Evolutionary conservation across 164 flowering plant species (phyloP).

Genomic region (Piper betle): DNA sequence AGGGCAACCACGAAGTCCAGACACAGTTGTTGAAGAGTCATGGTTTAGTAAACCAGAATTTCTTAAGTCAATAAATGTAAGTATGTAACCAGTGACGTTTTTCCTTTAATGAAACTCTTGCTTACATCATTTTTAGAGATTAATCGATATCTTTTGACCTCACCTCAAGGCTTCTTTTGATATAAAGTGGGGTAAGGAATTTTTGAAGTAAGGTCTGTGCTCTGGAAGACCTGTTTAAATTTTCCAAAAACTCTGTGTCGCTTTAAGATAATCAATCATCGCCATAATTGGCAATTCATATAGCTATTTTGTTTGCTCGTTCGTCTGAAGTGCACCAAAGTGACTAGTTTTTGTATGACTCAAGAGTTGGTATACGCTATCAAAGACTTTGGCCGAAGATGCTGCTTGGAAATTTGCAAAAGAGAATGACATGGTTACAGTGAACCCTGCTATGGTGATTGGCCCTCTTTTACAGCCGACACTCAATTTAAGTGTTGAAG

Average conservation of each 20-base stretch:
- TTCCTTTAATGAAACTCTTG: no score
- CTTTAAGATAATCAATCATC: no score
- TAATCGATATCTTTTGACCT: neutral
- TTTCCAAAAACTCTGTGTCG: no score
- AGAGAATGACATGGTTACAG: conserved; percentile 35
- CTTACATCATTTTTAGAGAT: no score
- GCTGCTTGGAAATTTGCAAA: conserved; percentile 47
- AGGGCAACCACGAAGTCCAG: conserved; percentile 26
- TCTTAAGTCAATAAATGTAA: conserved; percentile 18
- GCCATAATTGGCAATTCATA: no score
- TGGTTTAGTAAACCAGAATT: conserved; percentile 43
- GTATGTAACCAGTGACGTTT: neutral
- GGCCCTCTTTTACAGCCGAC: conserved; percentile 45
- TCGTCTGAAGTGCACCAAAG: no score
- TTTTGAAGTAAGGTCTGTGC: no score
- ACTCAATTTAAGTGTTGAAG: conserved; percentile 31
- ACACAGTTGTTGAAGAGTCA: conserved; percentile 48
- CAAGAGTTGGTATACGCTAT: conserved; percentile 38
- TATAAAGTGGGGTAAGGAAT: no score
- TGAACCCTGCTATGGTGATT: conserved; percentile 42
- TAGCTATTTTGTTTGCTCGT: no score
- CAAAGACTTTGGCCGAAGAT: conserved; percentile 51
- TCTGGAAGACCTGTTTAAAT: no score
- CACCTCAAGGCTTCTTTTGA: no score
- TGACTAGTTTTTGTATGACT: no score